phyloP scores from a whole-genome alignment of 345 rosid genomes.

The Hibiscus trionum region DNA sequence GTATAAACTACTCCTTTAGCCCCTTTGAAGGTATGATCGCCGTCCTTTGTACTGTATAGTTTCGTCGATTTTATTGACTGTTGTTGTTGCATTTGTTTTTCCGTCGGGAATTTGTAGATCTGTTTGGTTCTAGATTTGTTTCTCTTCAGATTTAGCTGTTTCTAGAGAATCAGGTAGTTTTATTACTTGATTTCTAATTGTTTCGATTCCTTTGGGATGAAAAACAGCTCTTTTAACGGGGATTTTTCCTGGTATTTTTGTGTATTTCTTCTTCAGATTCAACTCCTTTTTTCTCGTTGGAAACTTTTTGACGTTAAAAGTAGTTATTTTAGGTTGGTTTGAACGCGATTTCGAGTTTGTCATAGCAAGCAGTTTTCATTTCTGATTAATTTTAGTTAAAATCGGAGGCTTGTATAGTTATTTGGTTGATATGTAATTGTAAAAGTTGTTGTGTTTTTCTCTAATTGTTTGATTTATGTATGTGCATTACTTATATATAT shows the following conservation, averaged over 20 bases:
- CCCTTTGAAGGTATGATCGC: too few relatives aligned
- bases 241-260: too few relatives aligned
- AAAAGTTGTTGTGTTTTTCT: too few relatives aligned
- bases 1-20: too few relatives aligned
- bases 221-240: background rate
- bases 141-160: slow-evolving; percentile 6
- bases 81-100: too few relatives aligned
- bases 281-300: background rate
- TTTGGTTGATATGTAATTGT: background rate
- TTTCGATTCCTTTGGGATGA: background rate
- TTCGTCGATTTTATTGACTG: too few relatives aligned
- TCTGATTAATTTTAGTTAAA: background rate
- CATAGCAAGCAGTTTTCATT: background rate
- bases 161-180: background rate
- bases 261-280: background rate
- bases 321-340: background rate
- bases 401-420: background rate
- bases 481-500: too few relatives aligned
- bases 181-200: background rate
- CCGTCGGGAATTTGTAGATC: too few relatives aligned
- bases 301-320: background rate
- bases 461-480: background rate
- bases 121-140: background rate
- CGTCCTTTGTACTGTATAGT: too few relatives aligned
- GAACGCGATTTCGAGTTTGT: background rate